phyloP scores from a whole-genome alignment of 2,329 filamentous ascomycete genomes.

The Cladophialophora yegresii region DNA sequence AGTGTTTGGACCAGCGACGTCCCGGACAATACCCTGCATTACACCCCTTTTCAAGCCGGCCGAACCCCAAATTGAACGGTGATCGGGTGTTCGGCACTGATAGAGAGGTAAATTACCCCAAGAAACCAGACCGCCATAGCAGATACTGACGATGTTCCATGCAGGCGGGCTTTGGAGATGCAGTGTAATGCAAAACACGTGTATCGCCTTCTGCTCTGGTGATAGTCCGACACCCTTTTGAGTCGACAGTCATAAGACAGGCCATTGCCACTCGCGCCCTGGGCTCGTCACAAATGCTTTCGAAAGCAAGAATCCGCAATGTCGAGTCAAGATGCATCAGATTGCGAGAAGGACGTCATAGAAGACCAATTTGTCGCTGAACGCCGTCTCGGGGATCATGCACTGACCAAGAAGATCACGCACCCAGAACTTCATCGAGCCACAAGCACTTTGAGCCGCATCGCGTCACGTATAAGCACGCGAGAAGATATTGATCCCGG shows the following conservation, averaged over 20 bases:
- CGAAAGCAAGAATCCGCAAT: slow-evolving; percentile 14
- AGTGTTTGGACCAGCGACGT: no score
- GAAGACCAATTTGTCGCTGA: slow-evolving; percentile 1
- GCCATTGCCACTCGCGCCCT: background rate
- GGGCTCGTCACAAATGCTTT: background rate
- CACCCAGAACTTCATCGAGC: slow-evolving; percentile 19
- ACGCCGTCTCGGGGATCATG: background rate
- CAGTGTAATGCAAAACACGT: slow-evolving; percentile 6
- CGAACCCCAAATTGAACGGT: background rate
- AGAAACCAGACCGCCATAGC: slow-evolving; percentile 7
- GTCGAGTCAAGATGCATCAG: slow-evolving; percentile 25
- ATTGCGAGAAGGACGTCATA: slow-evolving; percentile 26
- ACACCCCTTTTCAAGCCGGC: background rate
- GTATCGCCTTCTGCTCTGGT: background rate
- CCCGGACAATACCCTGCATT: slow-evolving; percentile 14
- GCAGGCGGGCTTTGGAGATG: slow-evolving; percentile 14
- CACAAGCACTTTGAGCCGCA: slow-evolving; percentile 26
- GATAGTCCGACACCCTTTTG: background rate
- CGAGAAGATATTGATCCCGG: slow-evolving; percentile 31
- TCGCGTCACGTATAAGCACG: slow-evolving; percentile 27
- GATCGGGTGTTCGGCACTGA: slow-evolving; percentile 25
- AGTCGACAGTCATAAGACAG: background rate
- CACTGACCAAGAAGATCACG: slow-evolving; percentile 19
- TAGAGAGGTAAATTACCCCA: slow-evolving; percentile 4
- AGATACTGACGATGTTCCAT: background rate